Evolutionary conservation across 495 filamentous ascomycete species (phyloP), one percentile per base, ranked within the genome.

Genomic region (Neurospora sp.): DNA sequence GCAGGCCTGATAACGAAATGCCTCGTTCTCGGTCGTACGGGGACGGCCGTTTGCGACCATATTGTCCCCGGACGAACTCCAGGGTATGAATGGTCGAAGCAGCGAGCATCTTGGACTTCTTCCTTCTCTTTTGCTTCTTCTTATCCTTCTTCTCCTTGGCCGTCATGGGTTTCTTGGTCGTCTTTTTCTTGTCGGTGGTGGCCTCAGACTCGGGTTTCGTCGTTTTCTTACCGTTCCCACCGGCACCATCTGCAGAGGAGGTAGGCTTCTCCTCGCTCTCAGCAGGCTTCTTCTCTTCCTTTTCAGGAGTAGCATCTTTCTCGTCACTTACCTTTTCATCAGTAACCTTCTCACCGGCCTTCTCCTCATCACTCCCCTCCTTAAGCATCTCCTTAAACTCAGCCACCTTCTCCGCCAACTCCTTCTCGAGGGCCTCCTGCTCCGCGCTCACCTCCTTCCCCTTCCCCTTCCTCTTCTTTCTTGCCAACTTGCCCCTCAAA

Each of bases 1-100:
- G 84, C 0, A 96, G 84, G 0, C 91, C 92, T 0, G 92, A 94
- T 8, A 95, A 84, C 0, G 91, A 90, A 59, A 94, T 89, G 22
- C 84, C 82, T 72, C 80, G 77, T 82, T 79, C 48, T 78, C 79
- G 71, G 74, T 65, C 53, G 0, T 65, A 65, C 5, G 53, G 53
- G 14, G 53, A 65, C 22, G 12, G 12, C 10, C 31, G 53, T 65
- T 7, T 65, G 53, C 53, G 53, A 9, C 27, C 12, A 0, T 65
- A 65, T 7, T 37, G 27, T 65, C 53, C 16, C 14, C 53, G 5
- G 53, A 65, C 5, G 6, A 1, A 65, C 27, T 35, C 53, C 12
- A 65, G 3, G 53, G 4, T 37, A 8, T 37, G 53, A 31, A 61
- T 2, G 2, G 22, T 8, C 20, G 70, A 31, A 27, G 76, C 77